These are phyloP conservation scores for Chlorophyllum brunneum DNA, from an alignment of 768 basidiomycete genomes.

Conservation along the genomic window DNA sequence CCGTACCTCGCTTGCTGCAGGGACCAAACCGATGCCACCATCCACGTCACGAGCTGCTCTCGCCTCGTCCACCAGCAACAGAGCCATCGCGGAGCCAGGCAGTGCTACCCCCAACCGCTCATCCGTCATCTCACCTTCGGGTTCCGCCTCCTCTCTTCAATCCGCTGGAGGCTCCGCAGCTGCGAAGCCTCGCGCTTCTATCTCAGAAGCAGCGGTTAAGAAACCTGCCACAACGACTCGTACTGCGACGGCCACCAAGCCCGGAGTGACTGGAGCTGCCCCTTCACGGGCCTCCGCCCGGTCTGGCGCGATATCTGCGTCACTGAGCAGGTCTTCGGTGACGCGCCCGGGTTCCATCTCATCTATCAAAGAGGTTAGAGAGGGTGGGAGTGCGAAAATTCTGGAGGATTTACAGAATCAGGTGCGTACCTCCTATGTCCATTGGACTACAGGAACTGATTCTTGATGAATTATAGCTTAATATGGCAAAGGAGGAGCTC, in stretches of 20 bases:
- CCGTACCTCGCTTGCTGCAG: conserved; percentile 42
- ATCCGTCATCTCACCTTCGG: conserved; percentile 54
- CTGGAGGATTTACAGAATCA: conserved; percentile 57
- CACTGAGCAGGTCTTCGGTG: conserved; percentile 1
- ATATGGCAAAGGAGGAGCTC: conserved; percentile 50
- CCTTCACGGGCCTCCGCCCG: not conserved
- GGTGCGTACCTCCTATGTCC: conserved; percentile 37
- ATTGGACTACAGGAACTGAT: not conserved
- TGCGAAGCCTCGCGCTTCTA: conserved; percentile 58
- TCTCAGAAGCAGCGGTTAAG: conserved; percentile 58
- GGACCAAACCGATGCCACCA: conserved; percentile 33
- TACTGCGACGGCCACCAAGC: conserved; percentile 30
- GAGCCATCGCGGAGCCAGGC: conserved; percentile 28
- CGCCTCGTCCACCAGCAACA: conserved; percentile 36
- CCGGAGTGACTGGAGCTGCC: conserved; percentile 36
- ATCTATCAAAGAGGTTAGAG: conserved; percentile 70
- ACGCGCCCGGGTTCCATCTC: conserved; percentile 47
- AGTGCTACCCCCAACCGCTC: conserved; percentile 30
- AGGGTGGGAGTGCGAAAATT: conserved; percentile 43
- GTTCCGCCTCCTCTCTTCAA: conserved; percentile 45
- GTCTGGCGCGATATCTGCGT: conserved; percentile 3
- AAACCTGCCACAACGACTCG: conserved; percentile 32
- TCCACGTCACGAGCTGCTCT: conserved; percentile 31
- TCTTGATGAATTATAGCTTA: conserved; percentile 41
- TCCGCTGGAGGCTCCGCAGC: conserved; percentile 35